phyloP scores from a whole-genome alignment of 257 asterid genomes.

The Scutellaria minor region DNA sequence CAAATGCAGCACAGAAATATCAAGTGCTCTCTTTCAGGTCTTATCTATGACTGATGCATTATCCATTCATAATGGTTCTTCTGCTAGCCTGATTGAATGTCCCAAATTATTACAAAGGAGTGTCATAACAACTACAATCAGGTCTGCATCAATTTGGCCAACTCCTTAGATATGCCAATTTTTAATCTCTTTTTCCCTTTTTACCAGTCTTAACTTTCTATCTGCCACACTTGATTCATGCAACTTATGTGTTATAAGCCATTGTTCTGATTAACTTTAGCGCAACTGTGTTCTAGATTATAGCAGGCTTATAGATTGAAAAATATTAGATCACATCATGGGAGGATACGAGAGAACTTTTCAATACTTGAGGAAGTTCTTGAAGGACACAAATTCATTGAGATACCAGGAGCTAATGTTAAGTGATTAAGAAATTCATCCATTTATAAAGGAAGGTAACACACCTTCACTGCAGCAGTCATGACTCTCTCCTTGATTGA shows the following conservation, averaged over 20 bases:
- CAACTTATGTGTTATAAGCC: background rate
- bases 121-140: no score
- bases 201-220: constrained; percentile 1
- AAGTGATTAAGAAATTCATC: constrained; percentile 18
- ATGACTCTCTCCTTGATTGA: constrained; percentile 71
- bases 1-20: constrained; percentile 27
- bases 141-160: background rate
- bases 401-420: background rate
- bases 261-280: constrained; percentile 7
- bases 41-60: background rate
- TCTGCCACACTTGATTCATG: background rate
- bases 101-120: constrained; percentile 1
- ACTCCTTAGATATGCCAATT: background rate
- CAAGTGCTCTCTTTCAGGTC: background rate
- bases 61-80: background rate
- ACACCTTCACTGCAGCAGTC: constrained; percentile 86
- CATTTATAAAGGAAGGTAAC: constrained; percentile 23
- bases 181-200: background rate
- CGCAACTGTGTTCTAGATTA: background rate
- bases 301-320: constrained; percentile 6
- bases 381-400: background rate
- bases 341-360: background rate
- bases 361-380: constrained; percentile 18
- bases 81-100: background rate
- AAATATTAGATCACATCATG: background rate